Evolutionary conservation across 805 yeast genomes (phyloP), one percentile per base, ranked within the genome.

Genomic region (Wickerhamomyces bisporus): DNA sequence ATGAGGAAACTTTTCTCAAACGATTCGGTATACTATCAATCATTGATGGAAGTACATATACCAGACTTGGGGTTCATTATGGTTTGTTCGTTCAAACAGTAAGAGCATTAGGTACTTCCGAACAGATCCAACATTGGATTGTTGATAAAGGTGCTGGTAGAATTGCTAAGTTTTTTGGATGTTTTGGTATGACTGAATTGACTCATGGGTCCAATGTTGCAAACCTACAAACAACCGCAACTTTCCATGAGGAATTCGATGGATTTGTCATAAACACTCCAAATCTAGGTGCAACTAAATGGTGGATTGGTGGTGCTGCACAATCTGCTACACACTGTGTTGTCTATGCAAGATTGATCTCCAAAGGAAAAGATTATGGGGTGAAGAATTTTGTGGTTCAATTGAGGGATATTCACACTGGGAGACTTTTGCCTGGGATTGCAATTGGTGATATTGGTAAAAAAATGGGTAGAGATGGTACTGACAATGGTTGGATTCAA

Each of bases 291-390:
- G 96, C 97, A 31, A 88, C 96, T 19, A 89, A 89, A 61, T 89
- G 97, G 96, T 89, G 97, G 97, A 89, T 89, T 53, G 97, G 97
- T 34, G 97, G 97, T 52, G 96, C 96, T 30, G 96, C 96, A 10
- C 94, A 86, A 61, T 81, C 95, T 16, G 86, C 96, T 6, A 86
- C 89, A 21, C 96, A 89, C 64, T 70, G 86, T 18, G 77, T 81
- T n/a, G 83, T 78, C 19, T 89, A 80, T 60, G 96, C 96, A 5
- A 72, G 97, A 43, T 70, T 89, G 44, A 75, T 85, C 36, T 87
- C 86, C 23, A 68, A 81, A 32, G 91, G 85, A 25, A 76, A 83
- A 60, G 97, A 89, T 61, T 79, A 87, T 59, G 97, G 97, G 33
- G 95, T 89, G 39, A 86, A 86, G 64, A 84, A 89, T 10, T 89